phyloP scores from a whole-genome alignment of 345 rosid species.

The Arabis hirsuta region DNA sequence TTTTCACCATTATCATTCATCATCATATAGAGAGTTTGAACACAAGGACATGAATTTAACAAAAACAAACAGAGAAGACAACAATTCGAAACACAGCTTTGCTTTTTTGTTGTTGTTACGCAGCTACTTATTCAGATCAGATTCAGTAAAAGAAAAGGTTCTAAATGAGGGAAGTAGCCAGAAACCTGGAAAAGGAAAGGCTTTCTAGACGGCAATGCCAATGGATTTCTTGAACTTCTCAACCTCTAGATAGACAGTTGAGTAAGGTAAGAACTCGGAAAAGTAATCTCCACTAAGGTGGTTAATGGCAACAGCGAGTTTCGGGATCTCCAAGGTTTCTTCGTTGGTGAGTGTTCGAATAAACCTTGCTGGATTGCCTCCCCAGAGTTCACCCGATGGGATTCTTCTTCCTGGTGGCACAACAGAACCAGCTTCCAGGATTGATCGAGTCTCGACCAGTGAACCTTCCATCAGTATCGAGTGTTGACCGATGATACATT shows the following conservation, averaged over 20 bases:
- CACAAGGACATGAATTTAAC: conserved; percentile 19
- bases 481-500: conserved; percentile 95
- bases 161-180: conserved; percentile 31
- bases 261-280: conserved; percentile 93
- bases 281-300: conserved; percentile 76
- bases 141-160: neutral
- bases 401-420: conserved; percentile 96
- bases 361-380: conserved; percentile 95
- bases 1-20: conserved; percentile 39
- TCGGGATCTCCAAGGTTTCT: conserved; percentile 91
- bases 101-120: conserved; percentile 38
- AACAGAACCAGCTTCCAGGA: conserved; percentile 94
- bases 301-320: conserved; percentile 91
- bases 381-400: conserved; percentile 97
- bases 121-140: conserved; percentile 40
- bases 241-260: conserved; percentile 89
- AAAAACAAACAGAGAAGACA: conserved; percentile 34
- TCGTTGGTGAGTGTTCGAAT: conserved; percentile 83
- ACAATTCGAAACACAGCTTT: conserved; percentile 31
- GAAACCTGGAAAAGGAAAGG: conserved; percentile 36
- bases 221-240: conserved; percentile 83
- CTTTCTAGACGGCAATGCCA: conserved; percentile 57
- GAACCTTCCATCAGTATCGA: conserved; percentile 99
- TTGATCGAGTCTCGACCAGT: conserved; percentile 84
- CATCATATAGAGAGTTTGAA: conserved; percentile 23